phyloP scores from a whole-genome alignment of 1,284 basidiomycete species.

The Salmacisia buchloeana region DNA sequence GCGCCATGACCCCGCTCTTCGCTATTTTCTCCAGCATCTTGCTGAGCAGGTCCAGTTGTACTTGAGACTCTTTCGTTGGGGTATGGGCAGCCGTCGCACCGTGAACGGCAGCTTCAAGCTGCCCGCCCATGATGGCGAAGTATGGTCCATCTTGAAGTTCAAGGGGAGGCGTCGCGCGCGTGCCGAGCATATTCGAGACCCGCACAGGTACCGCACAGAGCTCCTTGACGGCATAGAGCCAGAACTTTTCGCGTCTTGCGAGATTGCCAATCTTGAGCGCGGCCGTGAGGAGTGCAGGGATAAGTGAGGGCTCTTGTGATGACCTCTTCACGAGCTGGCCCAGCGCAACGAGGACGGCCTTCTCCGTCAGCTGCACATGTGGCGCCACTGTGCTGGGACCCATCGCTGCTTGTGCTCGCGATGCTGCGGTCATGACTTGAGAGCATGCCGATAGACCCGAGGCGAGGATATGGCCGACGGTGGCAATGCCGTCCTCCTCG shows the following conservation, averaged over 20 bases:
- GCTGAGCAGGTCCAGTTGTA: too few relatives aligned
- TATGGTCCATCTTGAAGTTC: neutral
- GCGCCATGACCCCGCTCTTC: too few relatives aligned
- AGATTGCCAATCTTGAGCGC: neutral
- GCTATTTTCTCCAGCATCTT: too few relatives aligned
- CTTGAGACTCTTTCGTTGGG: too few relatives aligned
- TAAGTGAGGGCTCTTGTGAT: neutral
- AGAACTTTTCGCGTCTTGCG: neutral
- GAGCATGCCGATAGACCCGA: neutral
- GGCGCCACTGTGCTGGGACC: neutral
- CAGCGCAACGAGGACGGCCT: neutral
- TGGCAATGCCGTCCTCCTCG: neutral
- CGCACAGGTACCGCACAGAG: constrained; percentile 6
- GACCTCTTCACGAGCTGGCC: too few relatives aligned
- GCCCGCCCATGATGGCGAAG: too few relatives aligned
- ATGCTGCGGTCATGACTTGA: neutral
- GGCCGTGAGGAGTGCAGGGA: neutral
- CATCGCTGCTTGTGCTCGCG: neutral
- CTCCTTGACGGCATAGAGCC: neutral
- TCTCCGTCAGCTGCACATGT: neutral
- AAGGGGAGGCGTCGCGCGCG: neutral
- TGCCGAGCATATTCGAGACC: neutral
- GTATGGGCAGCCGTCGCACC: too few relatives aligned
- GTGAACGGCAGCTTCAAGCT: too few relatives aligned
- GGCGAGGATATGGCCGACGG: neutral